Evolutionary conservation across 1,139 yeast species (phyloP).

Genomic region (Meyerozyma sp.): DNA sequence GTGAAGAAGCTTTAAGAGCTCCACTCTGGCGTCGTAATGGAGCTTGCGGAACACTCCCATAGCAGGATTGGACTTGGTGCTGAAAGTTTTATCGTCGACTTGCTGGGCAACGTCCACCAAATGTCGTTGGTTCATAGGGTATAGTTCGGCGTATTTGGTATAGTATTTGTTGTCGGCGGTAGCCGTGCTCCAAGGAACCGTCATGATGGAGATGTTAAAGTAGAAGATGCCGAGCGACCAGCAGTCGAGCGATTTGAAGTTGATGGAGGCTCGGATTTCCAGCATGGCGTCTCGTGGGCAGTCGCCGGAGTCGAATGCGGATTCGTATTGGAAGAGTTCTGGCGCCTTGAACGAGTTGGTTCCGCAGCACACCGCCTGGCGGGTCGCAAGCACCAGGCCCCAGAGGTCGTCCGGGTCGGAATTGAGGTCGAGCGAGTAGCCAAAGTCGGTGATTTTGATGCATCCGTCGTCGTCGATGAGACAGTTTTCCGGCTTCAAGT

Average conservation of each 20-base stretch:
- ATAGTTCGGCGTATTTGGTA: slow-evolving; percentile 10
- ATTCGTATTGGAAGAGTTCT: slow-evolving; percentile 35
- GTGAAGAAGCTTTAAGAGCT: slow-evolving; percentile 9
- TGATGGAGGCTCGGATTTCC: slow-evolving; percentile 8
- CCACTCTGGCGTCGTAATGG: slow-evolving; percentile 12
- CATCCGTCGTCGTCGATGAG: slow-evolving; percentile 41
- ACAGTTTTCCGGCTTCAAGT: slow-evolving; percentile 52
- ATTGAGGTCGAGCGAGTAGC: slow-evolving; percentile 38
- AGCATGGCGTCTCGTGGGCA: slow-evolving; percentile 4
- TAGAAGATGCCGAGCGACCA: slow-evolving; percentile 53
- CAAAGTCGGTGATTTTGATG: slow-evolving; percentile 48
- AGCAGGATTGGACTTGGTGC: slow-evolving; percentile 9
- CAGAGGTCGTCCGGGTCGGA: slow-evolving; percentile 11
- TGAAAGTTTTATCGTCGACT: slow-evolving; percentile 16
- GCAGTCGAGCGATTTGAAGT: slow-evolving; percentile 34
- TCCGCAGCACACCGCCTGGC: slow-evolving; percentile 31
- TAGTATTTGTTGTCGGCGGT: slow-evolving; percentile 11
- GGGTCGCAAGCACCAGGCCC: not conserved
- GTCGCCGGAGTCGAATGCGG: slow-evolving; percentile 7
- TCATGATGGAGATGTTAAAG: slow-evolving; percentile 38
- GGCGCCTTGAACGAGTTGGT: slow-evolving; percentile 55
- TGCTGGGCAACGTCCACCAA: slow-evolving; percentile 15
- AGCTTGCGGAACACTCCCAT: slow-evolving; percentile 11
- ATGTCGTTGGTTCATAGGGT: slow-evolving; percentile 16
- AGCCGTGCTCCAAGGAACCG: slow-evolving; percentile 46